Percentiles rank a stretch among this genome's conserved stretches.
Conservation (phyloP, 495 filamentous ascomycete genomes). For the Daldinia caldariorum region DNA sequence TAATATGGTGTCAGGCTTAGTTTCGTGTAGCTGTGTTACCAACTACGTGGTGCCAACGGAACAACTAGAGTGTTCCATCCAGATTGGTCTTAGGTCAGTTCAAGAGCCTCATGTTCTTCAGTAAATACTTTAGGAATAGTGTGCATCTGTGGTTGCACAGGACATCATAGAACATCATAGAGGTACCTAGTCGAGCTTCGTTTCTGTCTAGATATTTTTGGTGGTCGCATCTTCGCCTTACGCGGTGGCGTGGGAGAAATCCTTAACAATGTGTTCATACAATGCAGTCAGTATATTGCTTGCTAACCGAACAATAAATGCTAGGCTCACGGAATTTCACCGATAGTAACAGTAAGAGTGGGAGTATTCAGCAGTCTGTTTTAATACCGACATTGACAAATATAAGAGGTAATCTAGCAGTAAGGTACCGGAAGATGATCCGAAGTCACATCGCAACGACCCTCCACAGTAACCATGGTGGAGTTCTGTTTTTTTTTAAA, state of each 20-base stretch:
- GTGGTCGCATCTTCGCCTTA: constrained; percentile 8
- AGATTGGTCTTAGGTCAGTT: constrained; percentile 31
- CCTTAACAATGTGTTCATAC: not conserved
- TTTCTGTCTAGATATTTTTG: not conserved
- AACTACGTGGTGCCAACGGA: constrained; percentile 43
- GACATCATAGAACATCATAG: not conserved
- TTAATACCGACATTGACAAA: constrained; percentile 41
- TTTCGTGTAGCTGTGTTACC: constrained; percentile 29
- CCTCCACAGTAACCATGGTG: constrained; percentile 27
- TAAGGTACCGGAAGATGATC: constrained; percentile 38
- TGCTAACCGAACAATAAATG: not conserved
- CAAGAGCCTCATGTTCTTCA: constrained; percentile 39
- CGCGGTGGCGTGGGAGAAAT: constrained; percentile 6
- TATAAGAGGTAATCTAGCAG: constrained; percentile 34
- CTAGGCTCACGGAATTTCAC: not conserved
- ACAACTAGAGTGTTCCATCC: constrained; percentile 35
- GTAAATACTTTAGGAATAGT: constrained; percentile 20
- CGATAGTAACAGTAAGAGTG: not conserved
- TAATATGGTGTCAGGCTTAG: constrained; percentile 31
- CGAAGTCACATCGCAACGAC: constrained; percentile 44
- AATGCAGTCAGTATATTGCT: not conserved
- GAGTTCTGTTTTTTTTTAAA: constrained; percentile 28
- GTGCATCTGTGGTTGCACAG: constrained; percentile 17
- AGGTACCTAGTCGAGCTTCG: not conserved
- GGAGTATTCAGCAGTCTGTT: not conserved